phyloP scores from a whole-genome alignment of 306 rosid genomes.

The Cicer yamashitae region DNA sequence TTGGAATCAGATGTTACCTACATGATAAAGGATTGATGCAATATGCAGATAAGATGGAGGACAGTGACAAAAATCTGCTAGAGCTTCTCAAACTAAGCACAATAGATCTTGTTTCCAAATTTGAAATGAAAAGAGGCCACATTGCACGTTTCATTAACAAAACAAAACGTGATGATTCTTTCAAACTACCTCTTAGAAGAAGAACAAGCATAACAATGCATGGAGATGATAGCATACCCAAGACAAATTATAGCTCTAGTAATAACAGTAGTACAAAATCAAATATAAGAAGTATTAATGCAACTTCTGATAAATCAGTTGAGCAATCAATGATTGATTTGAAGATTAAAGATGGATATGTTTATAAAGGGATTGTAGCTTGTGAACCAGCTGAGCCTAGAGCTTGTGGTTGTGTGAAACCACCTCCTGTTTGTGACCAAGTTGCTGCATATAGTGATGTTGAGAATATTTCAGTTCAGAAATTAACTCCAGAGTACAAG shows the following conservation, averaged over 20 bases:
- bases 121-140: slow-evolving; percentile 87
- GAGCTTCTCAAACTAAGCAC: slow-evolving; percentile 63
- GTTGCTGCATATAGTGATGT: slow-evolving; percentile 69
- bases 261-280: slow-evolving; percentile 41
- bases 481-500: slow-evolving; percentile 80
- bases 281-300: slow-evolving; percentile 38
- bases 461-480: slow-evolving; percentile 76
- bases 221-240: slow-evolving; percentile 52
- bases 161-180: slow-evolving; percentile 51
- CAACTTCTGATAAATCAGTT: slow-evolving; percentile 48
- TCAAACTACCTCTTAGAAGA: slow-evolving; percentile 47
- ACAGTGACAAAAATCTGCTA: slow-evolving; percentile 53
- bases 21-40: slow-evolving; percentile 83
- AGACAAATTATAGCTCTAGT: slow-evolving; percentile 45
- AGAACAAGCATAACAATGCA: slow-evolving; percentile 41
- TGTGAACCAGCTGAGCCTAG: slow-evolving; percentile 73
- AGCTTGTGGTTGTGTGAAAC: slow-evolving; percentile 75
- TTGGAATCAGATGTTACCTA: slow-evolving; percentile 80
- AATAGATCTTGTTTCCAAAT: slow-evolving; percentile 56
- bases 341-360: slow-evolving; percentile 71
- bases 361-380: slow-evolving; percentile 82
- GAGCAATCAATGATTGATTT: slow-evolving; percentile 61
- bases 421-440: slow-evolving; percentile 65
- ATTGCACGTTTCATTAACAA: slow-evolving; percentile 76
- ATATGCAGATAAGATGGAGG: slow-evolving; percentile 78